Conservation (phyloP, 352 stramenopile species). For the Phytophthora ramorum region DNA sequence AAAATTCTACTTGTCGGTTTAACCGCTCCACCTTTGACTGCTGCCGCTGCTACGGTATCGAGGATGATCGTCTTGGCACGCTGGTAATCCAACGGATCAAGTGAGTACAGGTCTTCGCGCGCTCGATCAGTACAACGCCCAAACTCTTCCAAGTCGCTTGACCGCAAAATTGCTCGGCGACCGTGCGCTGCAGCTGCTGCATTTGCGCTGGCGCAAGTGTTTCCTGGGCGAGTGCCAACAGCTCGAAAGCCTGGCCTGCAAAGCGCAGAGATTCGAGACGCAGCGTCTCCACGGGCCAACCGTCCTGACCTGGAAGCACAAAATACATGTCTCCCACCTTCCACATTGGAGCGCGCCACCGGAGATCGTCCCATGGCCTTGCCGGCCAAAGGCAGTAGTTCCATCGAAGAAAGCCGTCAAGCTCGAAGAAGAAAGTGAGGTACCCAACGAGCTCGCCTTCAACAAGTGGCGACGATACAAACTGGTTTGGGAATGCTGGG, state of each 20-base stretch:
- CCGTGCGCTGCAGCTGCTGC: conserved; percentile 56
- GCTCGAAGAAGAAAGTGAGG: conserved; percentile 78
- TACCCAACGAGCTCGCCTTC: conserved; percentile 81
- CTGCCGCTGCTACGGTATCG: conserved; percentile 57
- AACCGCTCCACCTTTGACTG: conserved; percentile 25
- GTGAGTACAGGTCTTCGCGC: conserved; percentile 68
- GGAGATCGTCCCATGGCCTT: conserved; percentile 63
- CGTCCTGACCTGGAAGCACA: conserved; percentile 69
- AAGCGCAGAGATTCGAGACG: conserved; percentile 76
- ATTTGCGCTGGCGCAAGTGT: conserved; percentile 49
- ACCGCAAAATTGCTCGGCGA: conserved; percentile 69
- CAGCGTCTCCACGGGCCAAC: conserved; percentile 71
- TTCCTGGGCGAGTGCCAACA: conserved; percentile 57
- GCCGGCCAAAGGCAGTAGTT: conserved; percentile 82
- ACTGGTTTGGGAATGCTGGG: conserved; percentile 77
- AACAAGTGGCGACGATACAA: conserved; percentile 74
- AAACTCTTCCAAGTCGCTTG: conserved; percentile 68
- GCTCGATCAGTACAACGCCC: conserved; percentile 31
- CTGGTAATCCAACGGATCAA: conserved; percentile 75
- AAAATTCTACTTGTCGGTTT: neutral
- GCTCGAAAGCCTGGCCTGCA: conserved; percentile 70
- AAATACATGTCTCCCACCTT: conserved; percentile 89
- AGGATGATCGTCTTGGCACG: conserved; percentile 64
- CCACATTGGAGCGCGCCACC: conserved; percentile 70
- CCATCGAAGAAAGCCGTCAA: conserved; percentile 86